These are phyloP conservation scores for Chalciporus piperatus DNA, from an alignment of 768 basidiomycete species.

Conservation along the genomic window DNA sequence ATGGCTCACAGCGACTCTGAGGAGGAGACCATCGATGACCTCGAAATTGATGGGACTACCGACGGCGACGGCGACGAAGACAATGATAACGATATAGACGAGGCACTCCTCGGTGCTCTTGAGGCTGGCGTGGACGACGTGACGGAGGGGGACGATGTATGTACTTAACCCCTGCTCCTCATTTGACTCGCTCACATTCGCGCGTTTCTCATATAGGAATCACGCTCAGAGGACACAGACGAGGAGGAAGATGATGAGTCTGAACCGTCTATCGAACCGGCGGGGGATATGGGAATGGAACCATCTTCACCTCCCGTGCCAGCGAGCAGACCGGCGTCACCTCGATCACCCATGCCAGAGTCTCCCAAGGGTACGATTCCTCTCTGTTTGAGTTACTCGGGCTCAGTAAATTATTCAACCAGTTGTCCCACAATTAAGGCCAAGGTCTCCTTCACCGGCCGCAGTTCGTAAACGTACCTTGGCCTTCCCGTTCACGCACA, in stretches of 20 bases:
- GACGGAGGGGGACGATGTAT: slow-evolving; percentile 70
- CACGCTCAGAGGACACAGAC: slow-evolving; percentile 59
- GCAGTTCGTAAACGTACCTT: slow-evolving; percentile 49
- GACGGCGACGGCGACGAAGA: slow-evolving; percentile 48
- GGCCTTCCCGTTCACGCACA: slow-evolving; percentile 30
- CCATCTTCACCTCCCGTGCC: slow-evolving; percentile 28
- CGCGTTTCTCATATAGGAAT: slow-evolving; percentile 40
- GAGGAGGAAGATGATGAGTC: slow-evolving; percentile 51
- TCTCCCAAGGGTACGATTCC: slow-evolving; percentile 32
- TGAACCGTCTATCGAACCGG: slow-evolving; percentile 35
- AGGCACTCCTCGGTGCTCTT: slow-evolving; percentile 60
- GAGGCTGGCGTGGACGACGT: slow-evolving; percentile 57
- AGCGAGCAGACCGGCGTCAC: slow-evolving; percentile 21
- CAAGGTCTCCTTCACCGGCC: slow-evolving; percentile 54
- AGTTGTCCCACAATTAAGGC: slow-evolving; percentile 26
- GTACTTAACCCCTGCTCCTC: slow-evolving; percentile 22
- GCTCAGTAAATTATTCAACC: slow-evolving; percentile 16
- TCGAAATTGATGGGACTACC: slow-evolving; percentile 48
- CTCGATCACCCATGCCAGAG: slow-evolving; percentile 30
- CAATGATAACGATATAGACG: slow-evolving; percentile 50
- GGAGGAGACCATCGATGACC: slow-evolving; percentile 58
- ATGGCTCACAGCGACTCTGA: slow-evolving; percentile 64
- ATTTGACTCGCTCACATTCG: slow-evolving; percentile 5
- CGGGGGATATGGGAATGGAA: slow-evolving; percentile 30
- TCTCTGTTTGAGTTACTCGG: not conserved